Base-by-base conservation (phyloP, 805 yeast species). In the Debaryomyces prosopidis region DNA sequence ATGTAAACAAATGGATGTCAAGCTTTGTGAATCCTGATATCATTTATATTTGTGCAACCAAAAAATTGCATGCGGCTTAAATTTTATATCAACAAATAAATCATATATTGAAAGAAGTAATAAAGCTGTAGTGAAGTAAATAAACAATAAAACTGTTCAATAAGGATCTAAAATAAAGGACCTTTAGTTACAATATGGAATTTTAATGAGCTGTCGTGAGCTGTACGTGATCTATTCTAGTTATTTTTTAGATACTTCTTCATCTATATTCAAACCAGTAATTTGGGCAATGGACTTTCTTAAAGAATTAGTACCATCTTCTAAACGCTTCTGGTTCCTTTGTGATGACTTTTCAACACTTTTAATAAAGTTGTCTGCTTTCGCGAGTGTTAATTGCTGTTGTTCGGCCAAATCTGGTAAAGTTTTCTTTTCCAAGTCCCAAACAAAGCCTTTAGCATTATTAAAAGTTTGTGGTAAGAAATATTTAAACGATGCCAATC, bases 381-480 rank as follows among this genome's bases (percentile, higher is more conserved):
- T 68, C 32, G 66, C 62, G 31, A 72, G 69, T 12, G 82, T 69
- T 35, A 62, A 58, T 31, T 77, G 74, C 60, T 89, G 96, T 44
- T 77, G 77, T 37, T 75, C 62, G 11, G 91, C 89, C 30, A 89
- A 61, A 33, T 70, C 73, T 4, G 96, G 95, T 36, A 84, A 64
- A 44, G 75, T 70, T 19, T 75, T 65, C 59, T 80, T 67, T 63
- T 89, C 94, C 49, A 80, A 70, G 44, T 69, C 66, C 81, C 88
- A 82, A 3, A 77, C 66, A 55, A 83, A 80, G 5, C 68, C 63
- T 11, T 77, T 66, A 7, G 88, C 80, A 62, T 85, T 87, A 35
- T 58, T 56, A 55, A 79, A 87, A 0, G 96, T 89, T 41, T 75
- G 66, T 14, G 96, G 96, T 55, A 88, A 74, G 54, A 87, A 83